phyloP scores from a whole-genome alignment of 129 eudicot genomes.

The Sambucus nigra region DNA sequence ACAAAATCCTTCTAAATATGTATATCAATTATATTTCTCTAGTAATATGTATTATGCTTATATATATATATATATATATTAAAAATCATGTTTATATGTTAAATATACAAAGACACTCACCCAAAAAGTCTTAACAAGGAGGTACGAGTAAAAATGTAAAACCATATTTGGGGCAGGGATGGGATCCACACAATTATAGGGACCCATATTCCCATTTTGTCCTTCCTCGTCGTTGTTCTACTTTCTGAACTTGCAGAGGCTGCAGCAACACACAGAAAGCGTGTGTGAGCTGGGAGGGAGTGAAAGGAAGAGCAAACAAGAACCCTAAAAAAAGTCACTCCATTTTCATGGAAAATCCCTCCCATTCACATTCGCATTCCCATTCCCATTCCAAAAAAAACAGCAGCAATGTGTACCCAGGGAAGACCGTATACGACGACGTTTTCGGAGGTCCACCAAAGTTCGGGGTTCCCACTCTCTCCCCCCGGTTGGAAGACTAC shows the following conservation, averaged over 20 bases:
- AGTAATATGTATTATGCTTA: no score
- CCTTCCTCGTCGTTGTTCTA: neutral
- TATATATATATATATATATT: no score
- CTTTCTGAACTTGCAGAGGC: neutral
- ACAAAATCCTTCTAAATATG: no score
- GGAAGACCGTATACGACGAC: conserved; percentile 67
- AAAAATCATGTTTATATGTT: no score
- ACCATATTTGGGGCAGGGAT: no score
- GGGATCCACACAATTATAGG: no score
- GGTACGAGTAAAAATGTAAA: no score
- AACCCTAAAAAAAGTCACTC: neutral
- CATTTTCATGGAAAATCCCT: conserved; percentile 17
- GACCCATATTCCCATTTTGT: conserved; percentile 6
- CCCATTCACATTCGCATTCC: neutral
- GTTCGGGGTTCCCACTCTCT: conserved; percentile 50
- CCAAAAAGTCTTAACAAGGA: no score
- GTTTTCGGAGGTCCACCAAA: conserved; percentile 77
- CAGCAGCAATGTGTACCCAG: conserved; percentile 29
- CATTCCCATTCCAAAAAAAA: conserved; percentile 33
- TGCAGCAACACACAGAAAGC: neutral
- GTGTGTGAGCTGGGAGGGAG: neutral
- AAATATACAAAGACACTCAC: no score
- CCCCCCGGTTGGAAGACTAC: conserved; percentile 86
- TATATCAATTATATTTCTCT: no score
- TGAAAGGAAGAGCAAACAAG: neutral